Evolutionary conservation across 2,329 filamentous ascomycete genomes (phyloP).

Genomic region (Colletotrichum somersetense): DNA sequence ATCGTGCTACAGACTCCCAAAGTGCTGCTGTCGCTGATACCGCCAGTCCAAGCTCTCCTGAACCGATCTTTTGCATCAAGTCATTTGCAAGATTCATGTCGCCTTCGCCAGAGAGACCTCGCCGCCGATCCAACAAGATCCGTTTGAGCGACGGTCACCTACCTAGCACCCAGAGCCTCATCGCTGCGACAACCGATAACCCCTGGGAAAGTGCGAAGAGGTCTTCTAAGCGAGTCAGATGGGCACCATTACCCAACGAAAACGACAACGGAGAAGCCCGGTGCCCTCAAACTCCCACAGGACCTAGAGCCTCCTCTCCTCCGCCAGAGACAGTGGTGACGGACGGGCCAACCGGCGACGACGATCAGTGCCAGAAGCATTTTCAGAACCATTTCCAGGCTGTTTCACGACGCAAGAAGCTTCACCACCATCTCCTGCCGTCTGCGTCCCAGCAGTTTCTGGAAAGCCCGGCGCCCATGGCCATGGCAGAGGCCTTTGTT

Average conservation of each 20-base stretch:
- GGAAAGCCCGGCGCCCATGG: constrained; percentile 56
- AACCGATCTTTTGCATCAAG: constrained; percentile 63
- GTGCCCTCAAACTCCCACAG: constrained; percentile 24
- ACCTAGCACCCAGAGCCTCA: constrained; percentile 52
- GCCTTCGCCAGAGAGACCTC: constrained; percentile 58
- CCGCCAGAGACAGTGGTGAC: constrained; percentile 55
- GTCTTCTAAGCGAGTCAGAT: constrained; percentile 52
- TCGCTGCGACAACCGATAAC: constrained; percentile 53
- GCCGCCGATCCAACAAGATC: constrained; percentile 41
- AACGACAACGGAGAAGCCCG: constrained; percentile 41
- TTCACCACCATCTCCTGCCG: constrained; percentile 53
- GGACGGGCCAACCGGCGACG: constrained; percentile 51
- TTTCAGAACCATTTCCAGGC: constrained; percentile 63
- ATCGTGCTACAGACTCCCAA: constrained; percentile 43
- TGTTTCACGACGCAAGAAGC: constrained; percentile 53
- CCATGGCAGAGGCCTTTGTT: constrained; percentile 64
- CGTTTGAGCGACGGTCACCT: constrained; percentile 46
- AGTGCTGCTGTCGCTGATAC: constrained; percentile 44
- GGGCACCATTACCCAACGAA: constrained; percentile 52
- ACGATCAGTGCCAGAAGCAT: constrained; percentile 60
- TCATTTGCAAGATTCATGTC: constrained; percentile 67
- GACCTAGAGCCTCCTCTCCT: constrained; percentile 52
- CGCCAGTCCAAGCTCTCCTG: constrained; percentile 56
- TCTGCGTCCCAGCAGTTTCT: constrained; percentile 57
- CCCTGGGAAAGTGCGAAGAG: constrained; percentile 47